phyloP scores from a whole-genome alignment of 352 stramenopile genomes.

The Globisporangium camurandrum region DNA sequence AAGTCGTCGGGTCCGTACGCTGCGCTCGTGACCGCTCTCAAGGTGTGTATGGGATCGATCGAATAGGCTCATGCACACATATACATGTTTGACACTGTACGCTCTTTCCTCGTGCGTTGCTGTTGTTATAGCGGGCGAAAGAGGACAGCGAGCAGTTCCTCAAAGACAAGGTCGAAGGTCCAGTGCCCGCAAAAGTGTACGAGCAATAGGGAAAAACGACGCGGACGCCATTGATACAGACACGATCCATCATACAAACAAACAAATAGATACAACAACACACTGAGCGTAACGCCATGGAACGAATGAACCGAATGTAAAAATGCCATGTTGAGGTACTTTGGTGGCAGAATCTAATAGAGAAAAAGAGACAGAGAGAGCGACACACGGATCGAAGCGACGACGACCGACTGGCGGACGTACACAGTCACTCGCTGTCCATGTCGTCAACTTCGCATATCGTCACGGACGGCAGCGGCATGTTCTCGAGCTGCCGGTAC shows the following conservation, averaged over 20 bases:
- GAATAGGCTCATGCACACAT: neutral
- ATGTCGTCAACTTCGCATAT: slow-evolving; percentile 16
- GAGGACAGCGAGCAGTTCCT: slow-evolving; percentile 74
- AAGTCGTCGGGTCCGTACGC: slow-evolving; percentile 64
- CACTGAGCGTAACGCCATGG: too few species aligned
- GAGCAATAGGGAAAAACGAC: too few species aligned
- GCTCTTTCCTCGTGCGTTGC: neutral
- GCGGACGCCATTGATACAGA: too few species aligned
- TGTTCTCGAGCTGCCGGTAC: slow-evolving; percentile 58
- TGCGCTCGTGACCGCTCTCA: slow-evolving; percentile 63
- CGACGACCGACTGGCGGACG: neutral
- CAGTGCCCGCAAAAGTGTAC: slow-evolving; percentile 55
- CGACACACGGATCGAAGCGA: too few species aligned
- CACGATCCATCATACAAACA: neutral
- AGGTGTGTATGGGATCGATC: slow-evolving; percentile 22
- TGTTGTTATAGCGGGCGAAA: slow-evolving; percentile 45
- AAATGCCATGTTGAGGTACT: too few species aligned
- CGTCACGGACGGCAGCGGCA: slow-evolving; percentile 36
- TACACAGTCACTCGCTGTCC: neutral
- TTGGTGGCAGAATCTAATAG: too few species aligned
- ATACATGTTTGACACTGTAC: slow-evolving; percentile 1
- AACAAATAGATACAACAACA: neutral
- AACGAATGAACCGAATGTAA: too few species aligned
- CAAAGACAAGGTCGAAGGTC: slow-evolving; percentile 78
- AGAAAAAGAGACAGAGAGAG: too few species aligned